Conservation (phyloP, 306 rosid species). For the Arachis stenosperma region DNA sequence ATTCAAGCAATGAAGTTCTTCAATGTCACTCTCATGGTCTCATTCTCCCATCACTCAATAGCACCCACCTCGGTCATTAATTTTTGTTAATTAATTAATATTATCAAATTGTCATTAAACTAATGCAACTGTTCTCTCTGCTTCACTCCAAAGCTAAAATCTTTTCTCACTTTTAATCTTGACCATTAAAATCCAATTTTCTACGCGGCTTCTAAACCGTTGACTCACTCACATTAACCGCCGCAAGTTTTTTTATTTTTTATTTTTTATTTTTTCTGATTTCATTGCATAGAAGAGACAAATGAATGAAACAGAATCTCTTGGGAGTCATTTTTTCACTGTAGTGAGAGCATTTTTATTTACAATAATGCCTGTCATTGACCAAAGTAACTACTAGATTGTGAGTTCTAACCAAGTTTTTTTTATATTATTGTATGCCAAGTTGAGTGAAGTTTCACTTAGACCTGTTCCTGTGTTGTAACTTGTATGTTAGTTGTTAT, state of each 20-base stretch:
- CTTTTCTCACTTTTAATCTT: slow-evolving; percentile 34
- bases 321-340: slow-evolving; percentile 36
- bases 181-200: slow-evolving; percentile 15
- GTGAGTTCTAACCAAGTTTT: slow-evolving; percentile 6
- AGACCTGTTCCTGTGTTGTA: slow-evolving; percentile 26
- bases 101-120: slow-evolving; percentile 36
- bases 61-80: slow-evolving; percentile 40
- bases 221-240: slow-evolving; percentile 38
- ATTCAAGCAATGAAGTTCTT: slow-evolving; percentile 25
- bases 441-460: not conserved
- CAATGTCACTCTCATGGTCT: slow-evolving; percentile 52
- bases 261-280: not conserved
- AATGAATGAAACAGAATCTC: slow-evolving; percentile 53
- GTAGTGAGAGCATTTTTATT: slow-evolving; percentile 19
- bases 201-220: slow-evolving; percentile 42
- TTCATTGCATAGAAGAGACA: slow-evolving; percentile 56
- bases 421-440: not conserved
- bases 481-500: slow-evolving; percentile 22
- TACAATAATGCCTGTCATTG: slow-evolving; percentile 10
- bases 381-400: slow-evolving; percentile 20
- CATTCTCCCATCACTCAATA: slow-evolving; percentile 46
- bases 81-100: slow-evolving; percentile 1
- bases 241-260: slow-evolving; percentile 37
- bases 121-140: slow-evolving; percentile 37
- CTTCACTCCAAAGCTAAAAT: slow-evolving; percentile 47